Evolutionary conservation across 805 yeast species (phyloP), one percentile per base, ranked within the genome.

Genomic region (Candida arabinofermentans): DNA sequence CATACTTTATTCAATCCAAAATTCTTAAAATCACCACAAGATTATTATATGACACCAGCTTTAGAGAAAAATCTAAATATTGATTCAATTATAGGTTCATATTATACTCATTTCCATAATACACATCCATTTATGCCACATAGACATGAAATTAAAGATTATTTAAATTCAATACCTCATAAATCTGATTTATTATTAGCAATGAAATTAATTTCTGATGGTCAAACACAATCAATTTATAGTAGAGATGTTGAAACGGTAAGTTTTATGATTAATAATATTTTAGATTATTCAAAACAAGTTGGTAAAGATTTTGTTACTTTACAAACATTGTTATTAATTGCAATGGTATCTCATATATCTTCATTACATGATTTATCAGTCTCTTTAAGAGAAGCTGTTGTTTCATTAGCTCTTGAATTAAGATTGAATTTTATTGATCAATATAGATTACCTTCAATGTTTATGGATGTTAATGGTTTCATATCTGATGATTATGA

Each of bases 311-410:
- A 75, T 53, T 55, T 75, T 5, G 51, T 74, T 2, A 53, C 75
- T 0, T 43, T 75, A 17, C 80, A 75, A 44, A 50, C 70, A 0
- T 46, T 74, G 34, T 50, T 71, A 8, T 40, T 75, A 10, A 39
- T 71, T 8, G 62, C 74, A 0, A 62, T 75, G 50, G 63, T 69
- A 4, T 63, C 76, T 13, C 81, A 75, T 47, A 70, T 75, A 21
- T 71, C 77, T n/a, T 71, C 79, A 0, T 49, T 75, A 8, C 80
- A 75, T 50, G 74, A 69, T 29, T 46, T 74, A 34, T 69, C 76
- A 34, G 58, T 66, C 2, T 49, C 62, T 0, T 43, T 75, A n/a
- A 64, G 79, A 43, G 67, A 64, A 27, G 64, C 70, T 23, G 66
- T 72, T 14, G 66, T 73, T 10, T 59, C 65, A 2, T 46, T 74